Evolutionary conservation across 1,139 yeast genomes (phyloP).

Genomic region (Saccharomycopsis phalli): DNA sequence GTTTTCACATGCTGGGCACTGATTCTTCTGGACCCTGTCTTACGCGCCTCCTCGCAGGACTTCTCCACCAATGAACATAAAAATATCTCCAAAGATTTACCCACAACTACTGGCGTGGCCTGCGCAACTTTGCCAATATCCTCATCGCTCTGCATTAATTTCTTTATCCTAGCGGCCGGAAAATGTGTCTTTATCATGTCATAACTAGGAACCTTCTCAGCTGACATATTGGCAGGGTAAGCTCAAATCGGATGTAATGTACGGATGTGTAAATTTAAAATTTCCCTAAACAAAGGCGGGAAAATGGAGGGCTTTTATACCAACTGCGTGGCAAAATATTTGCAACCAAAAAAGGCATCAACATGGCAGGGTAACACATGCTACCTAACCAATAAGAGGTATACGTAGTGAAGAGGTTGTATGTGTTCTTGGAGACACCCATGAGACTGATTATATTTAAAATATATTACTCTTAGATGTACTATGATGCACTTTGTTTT

Average conservation of each 20-base stretch:
- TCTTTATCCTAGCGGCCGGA: slow-evolving; percentile 94
- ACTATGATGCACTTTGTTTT: slow-evolving; percentile 17
- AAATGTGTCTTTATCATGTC: slow-evolving; percentile 79
- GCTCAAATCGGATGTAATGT: not conserved
- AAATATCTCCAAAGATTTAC: slow-evolving; percentile 87
- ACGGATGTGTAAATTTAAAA: not conserved
- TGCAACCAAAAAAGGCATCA: not conserved
- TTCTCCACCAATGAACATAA: slow-evolving; percentile 85
- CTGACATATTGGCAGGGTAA: not conserved
- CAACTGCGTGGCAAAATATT: not conserved
- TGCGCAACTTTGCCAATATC: slow-evolving; percentile 98
- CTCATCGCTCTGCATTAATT: slow-evolving; percentile 95
- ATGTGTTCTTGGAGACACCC: slow-evolving; percentile 19
- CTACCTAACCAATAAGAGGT: no score
- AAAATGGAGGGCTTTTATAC: slow-evolving; percentile 1
- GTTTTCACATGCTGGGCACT: slow-evolving; percentile 75
- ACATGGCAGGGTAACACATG: not conserved
- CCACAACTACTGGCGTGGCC: slow-evolving; percentile 95
- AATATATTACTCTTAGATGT: slow-evolving; percentile 5
- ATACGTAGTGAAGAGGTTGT: slow-evolving; percentile 1
- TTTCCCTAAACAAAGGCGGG: not conserved
- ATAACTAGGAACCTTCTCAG: slow-evolving; percentile 21
- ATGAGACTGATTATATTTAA: not conserved
- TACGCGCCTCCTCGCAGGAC: slow-evolving; percentile 68
- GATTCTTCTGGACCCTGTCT: slow-evolving; percentile 71